phyloP scores from a whole-genome alignment of 768 basidiomycete genomes.

The Dacryopinax primogenitus region DNA sequence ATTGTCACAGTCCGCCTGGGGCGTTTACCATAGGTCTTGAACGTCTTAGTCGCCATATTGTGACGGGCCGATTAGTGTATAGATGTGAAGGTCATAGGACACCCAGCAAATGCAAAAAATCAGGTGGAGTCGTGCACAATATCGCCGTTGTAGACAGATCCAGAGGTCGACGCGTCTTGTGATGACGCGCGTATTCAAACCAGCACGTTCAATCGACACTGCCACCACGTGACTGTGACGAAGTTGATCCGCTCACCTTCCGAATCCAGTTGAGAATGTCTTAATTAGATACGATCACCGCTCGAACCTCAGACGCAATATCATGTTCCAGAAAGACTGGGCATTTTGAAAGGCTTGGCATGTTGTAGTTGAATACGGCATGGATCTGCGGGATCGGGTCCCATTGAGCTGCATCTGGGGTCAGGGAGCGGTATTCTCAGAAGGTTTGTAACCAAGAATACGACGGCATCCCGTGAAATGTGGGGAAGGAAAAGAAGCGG shows the following conservation, averaged over 20 bases:
- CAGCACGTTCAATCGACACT: neutral
- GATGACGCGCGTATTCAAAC: neutral
- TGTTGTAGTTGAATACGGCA: too few species aligned
- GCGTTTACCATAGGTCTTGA: neutral
- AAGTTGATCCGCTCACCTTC: neutral
- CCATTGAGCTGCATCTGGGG: too few species aligned
- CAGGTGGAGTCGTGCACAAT: neutral
- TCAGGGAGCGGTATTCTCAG: neutral
- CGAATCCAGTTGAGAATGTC: too few species aligned
- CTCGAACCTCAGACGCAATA: neutral
- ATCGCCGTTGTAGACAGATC: neutral
- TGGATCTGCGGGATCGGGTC: neutral
- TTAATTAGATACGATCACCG: too few species aligned
- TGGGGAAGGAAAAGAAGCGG: slow-evolving; percentile 8
- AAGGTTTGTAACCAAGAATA: neutral
- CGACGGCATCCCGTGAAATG: neutral
- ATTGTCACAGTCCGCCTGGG: neutral
- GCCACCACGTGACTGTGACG: neutral
- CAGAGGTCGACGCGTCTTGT: neutral
- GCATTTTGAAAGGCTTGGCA: too few species aligned
- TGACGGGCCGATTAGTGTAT: neutral
- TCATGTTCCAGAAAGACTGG: too few species aligned
- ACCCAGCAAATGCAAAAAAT: neutral
- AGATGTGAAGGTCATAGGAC: neutral
- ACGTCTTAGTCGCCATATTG: neutral